Evolutionary conservation across 768 basidiomycete genomes (phyloP), one percentile per base, ranked within the genome.

Genomic region (Kwoniella dejecticola): DNA sequence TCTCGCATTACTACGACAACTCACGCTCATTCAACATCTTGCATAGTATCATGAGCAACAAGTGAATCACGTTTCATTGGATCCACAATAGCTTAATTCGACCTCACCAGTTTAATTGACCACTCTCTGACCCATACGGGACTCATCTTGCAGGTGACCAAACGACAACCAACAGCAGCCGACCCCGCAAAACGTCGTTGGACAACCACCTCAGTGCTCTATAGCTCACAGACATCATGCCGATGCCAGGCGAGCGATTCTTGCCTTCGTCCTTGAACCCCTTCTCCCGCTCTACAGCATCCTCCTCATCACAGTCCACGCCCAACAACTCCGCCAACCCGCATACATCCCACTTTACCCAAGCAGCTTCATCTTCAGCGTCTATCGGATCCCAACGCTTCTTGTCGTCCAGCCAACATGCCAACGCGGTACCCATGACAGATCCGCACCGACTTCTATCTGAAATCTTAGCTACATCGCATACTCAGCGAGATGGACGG

Each of bases 201-300:
- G 33, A 15, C 33, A 36, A 36, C 33, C n/a, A n/a, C n/a, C n/a
- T n/a, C n/a, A n/a, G n/a, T 36, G 33, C 7, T 36, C 15, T 36
- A 36, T 15, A 36, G 15, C 33, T 7, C 7, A 7, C 33, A 36
- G 33, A 36, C 7, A 7, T 15, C 30, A 60, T 60, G 50, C 58
- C 58, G 15, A 52, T 60, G 58, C 58, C 58, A 29, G 58, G 56
- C 30, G 56, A 60, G 19, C 21, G 58, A 19, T 60, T 60, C 42
- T 21, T 60, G 3, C 58, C 58, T 2, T 30, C 56, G 11, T 60
- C 58, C 8, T 38, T 60, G 12, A 60, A 60, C 17, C 58, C 58
- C 11, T 60, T 46, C 23, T 46, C 41, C 24, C 17, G 29, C 11
- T 56, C 56, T 4, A 48, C 56, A 41, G 23, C 17, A 12, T 59